phyloP scores from a whole-genome alignment of 1,284 basidiomycete species.

The Mycena citricolor region DNA sequence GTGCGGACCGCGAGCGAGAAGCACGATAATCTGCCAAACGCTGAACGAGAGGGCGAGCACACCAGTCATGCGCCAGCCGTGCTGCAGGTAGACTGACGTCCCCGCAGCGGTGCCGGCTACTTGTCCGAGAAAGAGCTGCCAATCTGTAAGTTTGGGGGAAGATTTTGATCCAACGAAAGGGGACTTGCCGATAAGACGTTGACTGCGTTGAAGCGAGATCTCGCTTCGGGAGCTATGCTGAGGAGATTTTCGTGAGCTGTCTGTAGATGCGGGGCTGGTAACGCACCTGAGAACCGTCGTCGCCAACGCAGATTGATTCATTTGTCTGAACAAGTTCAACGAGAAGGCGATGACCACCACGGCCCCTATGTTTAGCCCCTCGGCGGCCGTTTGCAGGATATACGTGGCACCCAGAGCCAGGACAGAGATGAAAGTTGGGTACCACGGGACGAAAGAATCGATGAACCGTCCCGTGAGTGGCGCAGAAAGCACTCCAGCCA shows the following conservation, averaged over 20 bases:
- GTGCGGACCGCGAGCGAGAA: constrained; percentile 55
- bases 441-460: constrained; percentile 66
- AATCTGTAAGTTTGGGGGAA: not conserved
- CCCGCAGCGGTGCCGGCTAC: constrained; percentile 64
- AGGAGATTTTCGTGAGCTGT: not conserved
- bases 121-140: constrained; percentile 58
- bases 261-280: not conserved
- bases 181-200: constrained; percentile 52
- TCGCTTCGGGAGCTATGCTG: constrained; percentile 54
- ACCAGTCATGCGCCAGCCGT: constrained; percentile 61
- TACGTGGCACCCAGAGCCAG: constrained; percentile 46
- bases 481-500: constrained; percentile 60
- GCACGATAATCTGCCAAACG: constrained; percentile 42
- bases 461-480: constrained; percentile 62
- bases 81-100: constrained; percentile 53
- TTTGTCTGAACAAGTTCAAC: constrained; percentile 43
- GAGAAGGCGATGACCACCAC: constrained; percentile 45
- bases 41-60: constrained; percentile 50
- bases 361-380: constrained; percentile 58
- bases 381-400: constrained; percentile 55
- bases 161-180: constrained; percentile 4
- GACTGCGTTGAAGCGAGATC: constrained; percentile 63
- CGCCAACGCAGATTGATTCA: constrained; percentile 41
- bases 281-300: constrained; percentile 40
- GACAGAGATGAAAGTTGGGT: constrained; percentile 55